Evolutionary conservation across 768 basidiomycete genomes (phyloP).

Genomic region (Boletellus sp.): DNA sequence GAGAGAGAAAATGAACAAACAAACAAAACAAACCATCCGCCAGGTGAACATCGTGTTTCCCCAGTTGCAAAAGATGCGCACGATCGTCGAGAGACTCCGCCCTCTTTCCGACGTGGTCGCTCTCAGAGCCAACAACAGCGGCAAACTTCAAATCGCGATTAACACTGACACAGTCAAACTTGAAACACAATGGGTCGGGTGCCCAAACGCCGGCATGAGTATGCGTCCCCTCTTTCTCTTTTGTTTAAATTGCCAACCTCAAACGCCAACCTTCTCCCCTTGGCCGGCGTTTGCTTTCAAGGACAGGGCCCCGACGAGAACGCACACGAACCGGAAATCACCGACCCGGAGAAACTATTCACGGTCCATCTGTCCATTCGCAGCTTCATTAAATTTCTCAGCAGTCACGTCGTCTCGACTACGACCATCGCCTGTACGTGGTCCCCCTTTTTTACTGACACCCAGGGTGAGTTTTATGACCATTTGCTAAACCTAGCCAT

Average conservation of each 20-base stretch:
- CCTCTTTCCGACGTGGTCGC: constrained; percentile 67
- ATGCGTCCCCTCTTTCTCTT: constrained; percentile 2
- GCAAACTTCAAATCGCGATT: constrained; percentile 50
- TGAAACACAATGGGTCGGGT: constrained; percentile 77
- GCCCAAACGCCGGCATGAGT: constrained; percentile 61
- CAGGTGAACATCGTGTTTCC: constrained; percentile 80
- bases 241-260: too few species aligned
- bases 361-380: constrained; percentile 66
- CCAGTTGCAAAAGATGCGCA: constrained; percentile 69
- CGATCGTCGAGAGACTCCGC: constrained; percentile 70
- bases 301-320: constrained; percentile 30
- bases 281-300: too few species aligned
- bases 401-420: constrained; percentile 73
- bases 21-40: neutral
- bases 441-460: neutral
- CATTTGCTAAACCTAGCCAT: constrained; percentile 47
- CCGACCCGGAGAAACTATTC: constrained; percentile 57
- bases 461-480: neutral
- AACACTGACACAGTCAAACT: constrained; percentile 72
- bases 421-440: constrained; percentile 81
- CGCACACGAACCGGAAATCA: constrained; percentile 30
- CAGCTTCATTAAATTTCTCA: constrained; percentile 79
- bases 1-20: neutral
- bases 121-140: constrained; percentile 63
- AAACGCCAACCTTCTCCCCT: too few species aligned